Evolutionary conservation across 371 early-diverging fungal species (phyloP), one percentile per base, ranked within the genome.

Genomic region (Mortierella sp.): DNA sequence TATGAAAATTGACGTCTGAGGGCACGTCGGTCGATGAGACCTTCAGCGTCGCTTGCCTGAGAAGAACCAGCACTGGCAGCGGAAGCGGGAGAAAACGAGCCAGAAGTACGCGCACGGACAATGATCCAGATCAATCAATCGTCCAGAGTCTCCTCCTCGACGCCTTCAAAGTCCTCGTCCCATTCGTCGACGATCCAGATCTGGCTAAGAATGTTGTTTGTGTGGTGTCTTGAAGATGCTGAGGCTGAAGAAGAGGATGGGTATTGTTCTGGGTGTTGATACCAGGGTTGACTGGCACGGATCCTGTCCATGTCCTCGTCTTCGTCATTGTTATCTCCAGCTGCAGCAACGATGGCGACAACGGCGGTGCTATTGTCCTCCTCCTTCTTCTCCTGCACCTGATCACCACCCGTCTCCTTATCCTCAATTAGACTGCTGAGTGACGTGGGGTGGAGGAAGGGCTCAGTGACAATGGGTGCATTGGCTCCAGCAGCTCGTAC

Each of bases 161-260:
- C 65, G 34, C 38, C 65, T 19, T 73, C 74, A 52, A 73, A 26
- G 57, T 73, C 74, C 28, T 73, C 74, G 8, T 73, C 74, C 74
- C 74, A 73, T 2, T 73, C 74, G 44, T 73, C 74, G 16, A 73
- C 44, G 42, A 52, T 74, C 74, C 74, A 74, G 24, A 10, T 65
- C 38, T 38, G 65, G 24, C 2, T 26, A 34, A 26, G 26, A 14
- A 45, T 28, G 44, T 26, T 19, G 57, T 54, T 28, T 60, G 19
- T 60, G 14, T 73, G 74, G 31, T 65, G 21, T 34, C 21, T 38
- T n/a, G n/a, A n/a, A n/a, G n/a, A n/a, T n/a, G n/a, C n/a, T n/a
- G n/a, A n/a, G n/a, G n/a, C n/a, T 34, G 38, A 21, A 19, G 63
- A 34, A 2, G 63, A 34, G 63, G 31, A 31, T 3, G 28, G 9